Conservation (phyloP, 305 asterid species). For the Rubia balearica region DNA sequence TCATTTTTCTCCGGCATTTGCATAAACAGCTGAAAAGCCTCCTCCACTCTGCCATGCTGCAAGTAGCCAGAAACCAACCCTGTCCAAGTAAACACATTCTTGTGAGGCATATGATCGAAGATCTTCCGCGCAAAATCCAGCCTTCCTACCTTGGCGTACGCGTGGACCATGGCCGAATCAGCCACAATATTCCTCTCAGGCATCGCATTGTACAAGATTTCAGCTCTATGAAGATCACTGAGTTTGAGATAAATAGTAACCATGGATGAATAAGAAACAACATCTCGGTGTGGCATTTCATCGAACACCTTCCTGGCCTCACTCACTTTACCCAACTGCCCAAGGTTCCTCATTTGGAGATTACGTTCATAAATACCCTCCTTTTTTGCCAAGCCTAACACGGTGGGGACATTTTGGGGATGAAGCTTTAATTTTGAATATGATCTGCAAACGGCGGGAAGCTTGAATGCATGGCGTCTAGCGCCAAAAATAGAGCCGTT, state of each 20-base stretch:
- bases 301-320: conserved; percentile 57
- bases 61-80: conserved; percentile 72
- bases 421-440: neutral
- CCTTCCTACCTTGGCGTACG: conserved; percentile 59
- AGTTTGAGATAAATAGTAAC: conserved; percentile 53
- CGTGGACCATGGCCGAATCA: conserved; percentile 80
- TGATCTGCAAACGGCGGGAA: conserved; percentile 6
- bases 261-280: conserved; percentile 59
- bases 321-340: conserved; percentile 40
- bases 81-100: conserved; percentile 71
- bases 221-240: conserved; percentile 48
- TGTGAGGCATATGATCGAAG: conserved; percentile 56
- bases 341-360: conserved; percentile 31
- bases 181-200: conserved; percentile 60
- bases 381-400: neutral
- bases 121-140: conserved; percentile 41
- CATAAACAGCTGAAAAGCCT: conserved; percentile 45
- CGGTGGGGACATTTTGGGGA: neutral
- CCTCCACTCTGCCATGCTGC: conserved; percentile 40
- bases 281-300: conserved; percentile 51
- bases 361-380: conserved; percentile 28
- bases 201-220: conserved; percentile 39
- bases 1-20: conserved; percentile 68
- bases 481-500: neutral
- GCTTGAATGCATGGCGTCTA: neutral